Base-by-base conservation (phyloP, 306 rosid species). In the Trichosanthes truncata region DNA sequence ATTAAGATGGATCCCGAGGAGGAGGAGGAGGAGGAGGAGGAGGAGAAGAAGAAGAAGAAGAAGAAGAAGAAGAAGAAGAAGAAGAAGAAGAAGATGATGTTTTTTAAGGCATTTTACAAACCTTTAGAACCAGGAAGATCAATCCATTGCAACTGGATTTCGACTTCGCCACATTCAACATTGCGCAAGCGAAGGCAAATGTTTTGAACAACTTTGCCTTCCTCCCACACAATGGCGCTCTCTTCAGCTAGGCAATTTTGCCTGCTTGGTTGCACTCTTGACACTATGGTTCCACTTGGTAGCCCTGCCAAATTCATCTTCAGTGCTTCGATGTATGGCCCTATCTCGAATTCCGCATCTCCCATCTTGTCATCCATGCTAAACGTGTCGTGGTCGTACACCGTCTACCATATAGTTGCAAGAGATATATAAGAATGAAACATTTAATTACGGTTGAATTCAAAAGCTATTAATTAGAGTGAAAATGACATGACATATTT, bases 341-440 rank as follows among this genome's bases (percentile, higher is more conserved):
- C 0, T 4, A 89, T 55, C 18, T 89, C 91, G 23, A 85, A 76
- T 14, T 87, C 91, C 3, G 91, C 92, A 68, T 89, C 90, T 48
- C 92, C 95, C 95, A 90, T 90, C 52, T 74, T 83, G 84, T 90
- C 95, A 52, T 90, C 95, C 78, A 77, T 86, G 74, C 60, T 83
- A 38, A 87, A 90, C 0, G 91, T 89, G 84, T 89, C 95, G 38
- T 87, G 80, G 57, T 90, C 95, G 67, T 78, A 90, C 76, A 90
- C 95, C 0, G 83, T 87, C 94, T 90, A 79, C 81, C 5, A 9
- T 14, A 4, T n/a, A n/a, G n/a, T n/a, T n/a, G n/a, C n/a, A n/a
- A n/a, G n/a, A n/a, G n/a, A n/a, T 29, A 29, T 29, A 29, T 29
- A 29, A 29, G 1, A 29, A 29, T 29, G 2, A 29, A 29, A 13